Evolutionary conservation across 768 basidiomycete species (phyloP).

Genomic region (Tephrocybe sp.): DNA sequence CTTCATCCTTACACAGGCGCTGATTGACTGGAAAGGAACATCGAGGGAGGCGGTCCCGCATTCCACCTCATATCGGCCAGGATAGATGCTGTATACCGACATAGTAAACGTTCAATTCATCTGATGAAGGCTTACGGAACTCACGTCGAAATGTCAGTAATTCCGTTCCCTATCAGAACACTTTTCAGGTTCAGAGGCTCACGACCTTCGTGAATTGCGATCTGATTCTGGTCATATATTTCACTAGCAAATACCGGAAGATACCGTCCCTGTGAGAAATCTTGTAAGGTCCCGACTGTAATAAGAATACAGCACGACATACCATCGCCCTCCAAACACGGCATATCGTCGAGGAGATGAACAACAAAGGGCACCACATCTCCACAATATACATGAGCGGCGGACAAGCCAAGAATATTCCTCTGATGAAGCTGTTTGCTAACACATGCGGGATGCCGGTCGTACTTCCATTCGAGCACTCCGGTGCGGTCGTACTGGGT

Average conservation of each 20-base stretch:
- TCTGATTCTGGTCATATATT: slow-evolving; percentile 67
- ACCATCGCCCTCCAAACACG: slow-evolving; percentile 91
- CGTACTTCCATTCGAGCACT: slow-evolving; percentile 72
- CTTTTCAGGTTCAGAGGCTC: slow-evolving; percentile 64
- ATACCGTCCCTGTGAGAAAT: slow-evolving; percentile 55
- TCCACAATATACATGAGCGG: slow-evolving; percentile 88
- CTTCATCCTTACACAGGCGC: slow-evolving; percentile 61
- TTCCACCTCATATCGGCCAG: slow-evolving; percentile 55
- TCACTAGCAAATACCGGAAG: slow-evolving; percentile 74
- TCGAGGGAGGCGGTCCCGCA: slow-evolving; percentile 56
- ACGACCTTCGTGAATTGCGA: slow-evolving; percentile 47
- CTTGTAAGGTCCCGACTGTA: too few species aligned
- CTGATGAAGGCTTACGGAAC: not conserved
- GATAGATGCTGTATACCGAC: slow-evolving; percentile 31
- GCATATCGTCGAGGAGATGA: slow-evolving; percentile 91
- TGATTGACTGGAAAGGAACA: slow-evolving; percentile 50
- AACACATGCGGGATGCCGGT: slow-evolving; percentile 81
- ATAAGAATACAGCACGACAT: too few species aligned
- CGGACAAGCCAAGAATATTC: slow-evolving; percentile 86
- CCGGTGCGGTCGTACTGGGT: slow-evolving; percentile 86
- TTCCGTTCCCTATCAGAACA: slow-evolving; percentile 66
- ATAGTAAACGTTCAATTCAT: not conserved
- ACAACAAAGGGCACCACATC: slow-evolving; percentile 78
- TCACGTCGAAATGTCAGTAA: slow-evolving; percentile 46
- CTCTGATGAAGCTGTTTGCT: slow-evolving; percentile 87